Conservation (phyloP, 106 monocot species). For the Vanilla planifolia region DNA sequence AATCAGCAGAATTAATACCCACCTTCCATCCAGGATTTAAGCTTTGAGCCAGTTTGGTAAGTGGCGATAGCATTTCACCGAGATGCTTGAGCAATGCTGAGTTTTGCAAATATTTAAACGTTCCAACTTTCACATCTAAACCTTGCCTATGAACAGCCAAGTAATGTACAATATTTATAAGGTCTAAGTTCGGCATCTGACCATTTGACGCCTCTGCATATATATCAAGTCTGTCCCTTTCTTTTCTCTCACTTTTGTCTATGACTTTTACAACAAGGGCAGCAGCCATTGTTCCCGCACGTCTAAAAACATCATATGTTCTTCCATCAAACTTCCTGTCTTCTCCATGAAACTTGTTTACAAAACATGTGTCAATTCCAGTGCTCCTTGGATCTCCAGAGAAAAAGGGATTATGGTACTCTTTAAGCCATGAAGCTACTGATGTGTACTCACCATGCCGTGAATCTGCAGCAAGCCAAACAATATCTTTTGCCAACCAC, state of each 20-base stretch:
- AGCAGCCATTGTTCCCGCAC: slow-evolving; percentile 88
- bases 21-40: slow-evolving; percentile 65
- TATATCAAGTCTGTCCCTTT: slow-evolving; percentile 62
- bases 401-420: slow-evolving; percentile 77
- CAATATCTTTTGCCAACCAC: slow-evolving; percentile 93
- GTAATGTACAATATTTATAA: slow-evolving; percentile 79
- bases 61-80: slow-evolving; percentile 42
- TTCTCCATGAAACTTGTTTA: slow-evolving; percentile 9
- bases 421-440: slow-evolving; percentile 71
- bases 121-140: slow-evolving; percentile 57
- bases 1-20: slow-evolving; percentile 49
- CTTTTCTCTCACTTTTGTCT: slow-evolving; percentile 34
- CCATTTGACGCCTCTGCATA: slow-evolving; percentile 94
- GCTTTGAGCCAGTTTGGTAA: slow-evolving; percentile 37
- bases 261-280: slow-evolving; percentile 70
- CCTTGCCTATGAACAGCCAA: slow-evolving; percentile 87
- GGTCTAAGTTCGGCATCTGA: slow-evolving; percentile 95
- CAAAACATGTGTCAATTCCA: slow-evolving; percentile 28
- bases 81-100: slow-evolving; percentile 40
- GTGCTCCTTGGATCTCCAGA: slow-evolving; percentile 12
- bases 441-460: slow-evolving; percentile 69
- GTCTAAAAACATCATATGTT: slow-evolving; percentile 42
- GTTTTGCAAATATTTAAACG: slow-evolving; percentile 31
- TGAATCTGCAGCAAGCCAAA: slow-evolving; percentile 89
- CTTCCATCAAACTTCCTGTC: slow-evolving; percentile 10